phyloP scores from a whole-genome alignment of 345 rosid species.

The Jatropha curcas region DNA sequence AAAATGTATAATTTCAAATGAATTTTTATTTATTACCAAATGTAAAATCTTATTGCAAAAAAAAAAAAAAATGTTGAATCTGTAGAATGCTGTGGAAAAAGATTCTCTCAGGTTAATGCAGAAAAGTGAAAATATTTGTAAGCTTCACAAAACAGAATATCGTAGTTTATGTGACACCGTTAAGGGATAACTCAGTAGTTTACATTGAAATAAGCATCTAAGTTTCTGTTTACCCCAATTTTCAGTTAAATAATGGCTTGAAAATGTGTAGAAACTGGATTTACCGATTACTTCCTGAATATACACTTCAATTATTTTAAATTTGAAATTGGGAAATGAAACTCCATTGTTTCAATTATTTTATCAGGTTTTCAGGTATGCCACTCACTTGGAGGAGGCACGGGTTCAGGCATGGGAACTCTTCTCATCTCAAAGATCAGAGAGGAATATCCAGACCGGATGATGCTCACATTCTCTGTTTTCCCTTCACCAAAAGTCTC shows the following conservation, averaged over 20 bases:
- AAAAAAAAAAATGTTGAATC: too few species aligned
- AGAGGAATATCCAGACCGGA: constrained; percentile 96
- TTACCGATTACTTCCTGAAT: constrained; percentile 11
- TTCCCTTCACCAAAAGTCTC: constrained; percentile 98
- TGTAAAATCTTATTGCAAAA: too few species aligned
- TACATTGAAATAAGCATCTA: neutral
- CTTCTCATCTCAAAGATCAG: constrained; percentile 89
- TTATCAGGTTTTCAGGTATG: constrained; percentile 90
- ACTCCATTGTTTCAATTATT: constrained; percentile 12
- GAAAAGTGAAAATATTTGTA: too few species aligned
- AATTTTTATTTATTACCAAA: too few species aligned
- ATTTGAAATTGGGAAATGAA: constrained; percentile 13
- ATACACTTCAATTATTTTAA: constrained; percentile 10
- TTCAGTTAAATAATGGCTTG: neutral
- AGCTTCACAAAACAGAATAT: too few species aligned
- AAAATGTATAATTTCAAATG: too few species aligned
- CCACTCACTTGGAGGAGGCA: constrained; percentile 97
- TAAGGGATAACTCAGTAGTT: too few species aligned
- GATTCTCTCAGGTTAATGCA: too few species aligned
- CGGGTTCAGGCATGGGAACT: constrained; percentile 98
- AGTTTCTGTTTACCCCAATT: constrained; percentile 8
- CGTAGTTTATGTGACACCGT: too few species aligned
- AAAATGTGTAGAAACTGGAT: neutral
- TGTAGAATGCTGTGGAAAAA: too few species aligned
- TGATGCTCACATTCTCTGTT: constrained; percentile 98